A percentile compares a stretch with the other conserved stretches of the same genome.
Evolutionary conservation across 768 basidiomycete genomes (phyloP).

Genomic region (Rickenella mellea): DNA sequence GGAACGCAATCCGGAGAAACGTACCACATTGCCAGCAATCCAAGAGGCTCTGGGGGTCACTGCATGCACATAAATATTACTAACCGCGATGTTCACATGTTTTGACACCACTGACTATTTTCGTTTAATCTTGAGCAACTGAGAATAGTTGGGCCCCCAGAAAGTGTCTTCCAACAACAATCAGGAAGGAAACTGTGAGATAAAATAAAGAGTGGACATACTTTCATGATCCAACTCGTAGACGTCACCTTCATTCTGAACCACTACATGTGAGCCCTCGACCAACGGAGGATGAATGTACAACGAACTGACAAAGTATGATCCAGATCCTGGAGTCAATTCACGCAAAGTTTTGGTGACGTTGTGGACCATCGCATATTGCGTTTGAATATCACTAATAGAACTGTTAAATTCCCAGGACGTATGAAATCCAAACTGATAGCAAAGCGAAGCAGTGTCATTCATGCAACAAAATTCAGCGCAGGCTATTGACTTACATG

Average conservation of each 20-base stretch:
- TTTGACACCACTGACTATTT: constrained; percentile 21
- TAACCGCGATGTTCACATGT: neutral
- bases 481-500: constrained; percentile 8
- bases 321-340: constrained; percentile 18
- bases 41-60: constrained; percentile 19
- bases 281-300: neutral
- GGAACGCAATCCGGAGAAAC: neutral
- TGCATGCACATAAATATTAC: constrained; percentile 2
- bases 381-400: constrained; percentile 1
- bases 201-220: neutral
- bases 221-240: constrained; percentile 23
- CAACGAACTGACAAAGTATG: constrained; percentile 20
- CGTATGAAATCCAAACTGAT: constrained; percentile 4
- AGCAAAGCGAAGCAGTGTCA: neutral
- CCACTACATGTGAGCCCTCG: neutral
- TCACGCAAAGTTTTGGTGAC: constrained; percentile 14
- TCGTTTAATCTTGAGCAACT: constrained; percentile 19
- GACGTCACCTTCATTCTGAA: constrained; percentile 25
- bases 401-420: constrained; percentile 13
- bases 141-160: constrained; percentile 25
- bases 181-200: neutral
- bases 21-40: constrained; percentile 27
- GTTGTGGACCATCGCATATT: constrained; percentile 8
- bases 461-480: neutral
- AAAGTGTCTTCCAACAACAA: constrained; percentile 12